Evolutionary conservation across 495 filamentous ascomycete species (phyloP).

Genomic region (Daldinia childiae): DNA sequence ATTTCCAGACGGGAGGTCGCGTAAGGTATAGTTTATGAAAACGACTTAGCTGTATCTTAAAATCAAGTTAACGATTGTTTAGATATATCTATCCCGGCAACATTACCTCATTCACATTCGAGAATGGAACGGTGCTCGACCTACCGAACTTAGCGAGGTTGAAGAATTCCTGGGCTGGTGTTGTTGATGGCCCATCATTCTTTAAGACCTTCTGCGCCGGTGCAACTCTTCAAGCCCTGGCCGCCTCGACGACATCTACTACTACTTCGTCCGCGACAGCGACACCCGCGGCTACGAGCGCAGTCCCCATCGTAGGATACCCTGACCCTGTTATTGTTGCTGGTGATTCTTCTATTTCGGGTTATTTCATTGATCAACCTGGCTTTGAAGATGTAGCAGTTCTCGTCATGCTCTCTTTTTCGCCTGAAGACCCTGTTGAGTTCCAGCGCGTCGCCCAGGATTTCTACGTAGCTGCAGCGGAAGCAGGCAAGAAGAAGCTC

Average conservation of each 20-base stretch:
- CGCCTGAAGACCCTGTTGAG: slow-evolving; percentile 31
- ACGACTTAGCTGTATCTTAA: neutral
- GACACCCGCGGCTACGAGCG: slow-evolving; percentile 25
- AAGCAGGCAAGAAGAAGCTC: slow-evolving; percentile 59
- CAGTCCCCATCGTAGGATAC: slow-evolving; percentile 56
- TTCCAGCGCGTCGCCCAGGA: slow-evolving; percentile 56
- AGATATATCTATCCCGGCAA: slow-evolving; percentile 54
- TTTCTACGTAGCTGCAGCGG: slow-evolving; percentile 52
- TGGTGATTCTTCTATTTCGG: slow-evolving; percentile 54
- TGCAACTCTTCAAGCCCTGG: slow-evolving; percentile 18
- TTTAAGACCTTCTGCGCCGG: slow-evolving; percentile 50
- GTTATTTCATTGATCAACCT: slow-evolving; percentile 59
- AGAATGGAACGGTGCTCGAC: slow-evolving; percentile 51
- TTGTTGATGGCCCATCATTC: slow-evolving; percentile 52
- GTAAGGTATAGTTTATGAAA: slow-evolving; percentile 38
- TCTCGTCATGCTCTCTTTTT: slow-evolving; percentile 45
- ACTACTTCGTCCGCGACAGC: slow-evolving; percentile 29
- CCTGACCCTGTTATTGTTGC: slow-evolving; percentile 58
- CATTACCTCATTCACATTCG: slow-evolving; percentile 54
- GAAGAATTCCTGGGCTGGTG: slow-evolving; percentile 44
- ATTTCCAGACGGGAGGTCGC: slow-evolving; percentile 45
- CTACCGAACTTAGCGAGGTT: slow-evolving; percentile 52
- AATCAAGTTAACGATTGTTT: neutral
- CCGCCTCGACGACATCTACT: slow-evolving; percentile 23
- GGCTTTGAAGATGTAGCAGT: slow-evolving; percentile 59